phyloP scores from a whole-genome alignment of 2,329 filamentous ascomycete species.

The Aspergillus ustus region DNA sequence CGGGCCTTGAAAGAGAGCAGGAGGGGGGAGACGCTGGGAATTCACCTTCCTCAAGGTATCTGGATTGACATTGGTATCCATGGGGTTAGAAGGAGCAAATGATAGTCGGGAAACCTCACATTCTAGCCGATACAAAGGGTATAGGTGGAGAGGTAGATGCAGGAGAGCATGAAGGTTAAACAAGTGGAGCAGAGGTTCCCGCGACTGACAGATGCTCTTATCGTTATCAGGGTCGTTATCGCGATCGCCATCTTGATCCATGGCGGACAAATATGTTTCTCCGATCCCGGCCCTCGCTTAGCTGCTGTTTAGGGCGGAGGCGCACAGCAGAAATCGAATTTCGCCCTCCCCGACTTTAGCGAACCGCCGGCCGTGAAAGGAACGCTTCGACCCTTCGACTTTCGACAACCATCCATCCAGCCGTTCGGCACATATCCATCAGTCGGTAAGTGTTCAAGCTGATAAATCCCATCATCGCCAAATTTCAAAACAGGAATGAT shows the following conservation, averaged over 20 bases:
- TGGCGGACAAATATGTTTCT: constrained; percentile 24
- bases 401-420: constrained; percentile 45
- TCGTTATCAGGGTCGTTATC: not conserved
- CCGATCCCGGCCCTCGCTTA: constrained; percentile 42
- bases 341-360: constrained; percentile 38
- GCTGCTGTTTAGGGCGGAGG: constrained; percentile 40
- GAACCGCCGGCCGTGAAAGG: constrained; percentile 41
- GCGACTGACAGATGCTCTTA: not conserved
- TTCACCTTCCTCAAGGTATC: constrained; percentile 34
- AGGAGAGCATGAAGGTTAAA: not conserved
- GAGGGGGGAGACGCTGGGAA: constrained; percentile 67
- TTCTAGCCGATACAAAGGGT: not conserved
- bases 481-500: constrained; percentile 3
- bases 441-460: constrained; percentile 43
- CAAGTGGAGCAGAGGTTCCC: not conserved
- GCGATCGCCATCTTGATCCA: constrained; percentile 24
- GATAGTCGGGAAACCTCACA: not conserved
- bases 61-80: constrained; percentile 28
- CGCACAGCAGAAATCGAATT: constrained; percentile 44
- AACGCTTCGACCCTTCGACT: constrained; percentile 45
- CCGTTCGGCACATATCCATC: constrained; percentile 44
- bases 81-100: constrained; percentile 12
- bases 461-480: not conserved
- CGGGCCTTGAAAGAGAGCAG: constrained; percentile 77
- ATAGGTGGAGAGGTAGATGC: not conserved